phyloP scores from a whole-genome alignment of 345 rosid genomes.

The Gossypium turneri region DNA sequence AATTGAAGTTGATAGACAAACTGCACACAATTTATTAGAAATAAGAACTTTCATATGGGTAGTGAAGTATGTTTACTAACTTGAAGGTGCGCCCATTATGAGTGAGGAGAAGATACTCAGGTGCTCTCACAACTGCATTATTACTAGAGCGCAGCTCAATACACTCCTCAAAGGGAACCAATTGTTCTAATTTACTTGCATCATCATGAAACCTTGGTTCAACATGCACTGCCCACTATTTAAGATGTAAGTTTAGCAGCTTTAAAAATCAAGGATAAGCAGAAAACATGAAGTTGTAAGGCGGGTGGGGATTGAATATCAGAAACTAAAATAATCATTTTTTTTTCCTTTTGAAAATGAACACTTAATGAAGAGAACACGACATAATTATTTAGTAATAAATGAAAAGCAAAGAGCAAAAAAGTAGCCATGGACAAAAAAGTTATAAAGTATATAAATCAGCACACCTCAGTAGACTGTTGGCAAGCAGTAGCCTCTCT shows the following conservation, averaged over 20 bases:
- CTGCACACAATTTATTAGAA: neutral
- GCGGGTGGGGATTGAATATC: neutral
- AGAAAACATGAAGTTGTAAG: conserved; percentile 2
- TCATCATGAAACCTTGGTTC: conserved; percentile 94
- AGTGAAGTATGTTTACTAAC: conserved; percentile 48
- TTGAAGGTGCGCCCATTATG: conserved; percentile 93
- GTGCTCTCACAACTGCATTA: conserved; percentile 63
- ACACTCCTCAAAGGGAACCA: conserved; percentile 94
- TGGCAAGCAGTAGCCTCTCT: conserved; percentile 70
- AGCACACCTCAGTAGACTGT: conserved; percentile 75
- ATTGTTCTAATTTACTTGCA: conserved; percentile 81
- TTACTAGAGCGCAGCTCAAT: conserved; percentile 73
- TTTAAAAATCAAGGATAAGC: conserved; percentile 10
- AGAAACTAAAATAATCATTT: neutral
- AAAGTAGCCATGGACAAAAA: neutral
- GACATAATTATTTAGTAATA: neutral
- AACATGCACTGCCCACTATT: conserved; percentile 89
- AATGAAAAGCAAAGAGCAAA: neutral
- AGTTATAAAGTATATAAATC: conserved; percentile 17
- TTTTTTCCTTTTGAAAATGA: neutral
- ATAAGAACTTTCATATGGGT: neutral
- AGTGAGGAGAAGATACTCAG: conserved; percentile 85
- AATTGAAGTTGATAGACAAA: neutral
- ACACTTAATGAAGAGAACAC: neutral
- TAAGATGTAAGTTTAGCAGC: conserved; percentile 24